Percentiles rank a stretch among this genome's conserved stretches.
Conservation (phyloP, 352 stramenopile species). For the Phytophthora uliginosa region DNA sequence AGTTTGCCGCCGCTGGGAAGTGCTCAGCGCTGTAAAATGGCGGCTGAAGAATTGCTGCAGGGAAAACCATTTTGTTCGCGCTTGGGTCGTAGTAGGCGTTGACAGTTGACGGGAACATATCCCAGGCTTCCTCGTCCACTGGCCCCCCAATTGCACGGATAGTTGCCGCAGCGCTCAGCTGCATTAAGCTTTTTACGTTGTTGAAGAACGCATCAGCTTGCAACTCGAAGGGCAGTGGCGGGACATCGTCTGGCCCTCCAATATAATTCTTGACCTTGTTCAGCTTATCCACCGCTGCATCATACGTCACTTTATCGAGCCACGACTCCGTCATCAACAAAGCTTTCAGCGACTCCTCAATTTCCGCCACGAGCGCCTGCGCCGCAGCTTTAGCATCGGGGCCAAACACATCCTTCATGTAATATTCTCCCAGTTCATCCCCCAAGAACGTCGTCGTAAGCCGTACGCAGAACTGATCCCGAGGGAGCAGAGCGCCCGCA, state of each 20-base stretch:
- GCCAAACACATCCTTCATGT: constrained; percentile 92
- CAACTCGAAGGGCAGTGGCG: constrained; percentile 65
- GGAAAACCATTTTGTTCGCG: constrained; percentile 94
- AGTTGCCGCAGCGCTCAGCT: constrained; percentile 36
- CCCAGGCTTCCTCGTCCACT: constrained; percentile 72
- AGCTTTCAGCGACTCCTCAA: constrained; percentile 85
- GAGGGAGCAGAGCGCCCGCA: constrained; percentile 33
- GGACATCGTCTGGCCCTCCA: constrained; percentile 58
- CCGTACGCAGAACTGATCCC: constrained; percentile 69
- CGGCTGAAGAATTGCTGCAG: constrained; percentile 93
- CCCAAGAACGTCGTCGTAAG: constrained; percentile 86
- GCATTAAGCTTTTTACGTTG: constrained; percentile 58
- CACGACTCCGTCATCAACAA: constrained; percentile 88
- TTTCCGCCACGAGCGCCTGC: constrained; percentile 85
- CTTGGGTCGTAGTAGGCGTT: constrained; percentile 88
- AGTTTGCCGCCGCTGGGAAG: constrained; percentile 92
- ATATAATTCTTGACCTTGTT: constrained; percentile 86
- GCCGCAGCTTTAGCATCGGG: constrained; percentile 76
- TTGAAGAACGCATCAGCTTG: constrained; percentile 61
- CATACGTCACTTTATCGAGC: constrained; percentile 88
- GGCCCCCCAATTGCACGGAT: constrained; percentile 51
- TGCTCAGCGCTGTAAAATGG: constrained; percentile 78
- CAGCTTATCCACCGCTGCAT: constrained; percentile 91
- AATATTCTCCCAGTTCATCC: constrained; percentile 91
- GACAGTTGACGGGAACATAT: constrained; percentile 94